Evolutionary conservation across 345 rosid species (phyloP), one percentile per base, ranked within the genome.

Genomic region (Citrus glauca): DNA sequence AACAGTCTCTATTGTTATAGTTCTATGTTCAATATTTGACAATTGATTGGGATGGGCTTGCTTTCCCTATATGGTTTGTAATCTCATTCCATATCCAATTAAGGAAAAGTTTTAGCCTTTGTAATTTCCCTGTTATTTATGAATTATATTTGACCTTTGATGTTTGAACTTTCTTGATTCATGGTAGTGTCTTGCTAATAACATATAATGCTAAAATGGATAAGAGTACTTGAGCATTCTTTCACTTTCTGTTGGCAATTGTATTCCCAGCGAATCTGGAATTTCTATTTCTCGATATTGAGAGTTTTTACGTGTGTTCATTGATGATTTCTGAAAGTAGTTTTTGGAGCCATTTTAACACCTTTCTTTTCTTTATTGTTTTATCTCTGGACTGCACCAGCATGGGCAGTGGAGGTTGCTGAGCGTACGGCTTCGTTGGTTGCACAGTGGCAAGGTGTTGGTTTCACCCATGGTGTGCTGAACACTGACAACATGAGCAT

Each of bases 401-500:
- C 98, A 72, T 96, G 99, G 98, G 77, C 79, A 27, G 98, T 96
- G 84, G 98, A 96, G 83, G 73, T 94, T 72, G 97, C 97, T 66
- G 99, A 94, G 82, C 94, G 93, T 25, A 92, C 95, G 63, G 98
- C 99, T 63, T 87, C 91, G 35, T 82, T 94, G 88, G 74, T 91
- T 77, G 97, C 98, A 24, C 88, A 87, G 77, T 96, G 99, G 98
- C 99, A 94, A 82, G 98, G 99, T 66, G 94, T 96, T 81, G 97
- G 99, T 66, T 96, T 96, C 86, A 94, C 98, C 22, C 99, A 96
- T 70, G 99, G 99, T 61, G 98, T 96, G 79, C 88, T 96, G 82
- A 96, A 96, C 89, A 96, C 98, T 5, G 99, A 94, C 83, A 96
- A 96, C 81, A 96, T 94, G 98, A 96, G 99, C 88, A 84, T 96